Base-by-base conservation (phyloP, 805 yeast genomes). In the Kodamaea jinghongensis region DNA sequence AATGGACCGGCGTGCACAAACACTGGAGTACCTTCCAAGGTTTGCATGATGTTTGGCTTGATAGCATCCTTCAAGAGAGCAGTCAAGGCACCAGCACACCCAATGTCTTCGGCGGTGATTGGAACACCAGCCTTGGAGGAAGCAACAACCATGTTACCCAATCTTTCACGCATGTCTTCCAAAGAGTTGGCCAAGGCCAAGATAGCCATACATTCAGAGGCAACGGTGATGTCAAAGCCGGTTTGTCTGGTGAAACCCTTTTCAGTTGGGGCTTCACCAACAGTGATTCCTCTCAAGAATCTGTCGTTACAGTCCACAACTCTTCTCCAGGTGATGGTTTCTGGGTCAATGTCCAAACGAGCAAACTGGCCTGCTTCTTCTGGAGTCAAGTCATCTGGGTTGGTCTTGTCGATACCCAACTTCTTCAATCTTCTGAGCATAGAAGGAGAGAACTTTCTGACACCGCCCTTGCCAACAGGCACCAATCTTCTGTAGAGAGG, bases 1-100 rank as follows among this genome's bases (percentile, higher is more conserved):
- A 85, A 85, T 45, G 95, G 95, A 47, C 95, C 95, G 35, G 93
- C 93, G 59, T 85, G 95, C 36, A 85, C 87, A 53, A 85, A 77
- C 13, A 85, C 95, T 17, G 95, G 95, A 16, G 93, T 83, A 50
- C 93, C 93, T 66, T 85, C 95, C 56, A 85, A 73, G 26, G 93
- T 83, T 70, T 85, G 95, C 95, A 85, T 85, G 58, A 85, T 70
- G 55, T 85, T 85, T 48, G 95, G 95, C 60, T 85, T 85, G 50
- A 85, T 77, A 12, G 91, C 88, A 60, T 85, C 95, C 61, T 83
- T 84, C 55, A 85, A 70, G 51, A 85, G 66, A 2, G 91, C 93
- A 44, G 91, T 81, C 60, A 85, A 75, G 17, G 95, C 91, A 60
- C 95, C 95, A 14, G 90, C 90, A 67, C 86, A 80, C 29, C 93